A percentile compares a stretch with the other conserved stretches of the same genome.
These are phyloP conservation scores for Chrysanthemum lavandulifolium DNA, from an alignment of 129 eudicot genomes.

Conservation along the genomic window DNA sequence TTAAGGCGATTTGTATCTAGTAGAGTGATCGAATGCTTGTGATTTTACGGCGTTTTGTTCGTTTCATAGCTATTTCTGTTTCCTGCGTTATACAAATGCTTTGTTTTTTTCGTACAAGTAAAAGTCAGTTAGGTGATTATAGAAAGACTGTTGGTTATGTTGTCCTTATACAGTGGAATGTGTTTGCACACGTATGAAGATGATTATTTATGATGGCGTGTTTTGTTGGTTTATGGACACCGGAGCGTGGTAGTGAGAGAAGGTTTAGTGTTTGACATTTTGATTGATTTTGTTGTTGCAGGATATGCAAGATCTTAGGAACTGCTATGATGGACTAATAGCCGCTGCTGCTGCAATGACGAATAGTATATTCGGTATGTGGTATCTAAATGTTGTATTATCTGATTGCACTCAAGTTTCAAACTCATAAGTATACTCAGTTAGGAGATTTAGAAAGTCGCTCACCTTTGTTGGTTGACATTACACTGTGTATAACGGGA, in stretches of 20 bases:
- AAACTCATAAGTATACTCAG: neutral
- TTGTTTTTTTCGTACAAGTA: no score
- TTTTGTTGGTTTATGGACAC: no score
- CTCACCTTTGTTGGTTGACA: neutral
- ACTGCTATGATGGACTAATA: conserved; percentile 76
- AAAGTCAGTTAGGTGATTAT: no score
- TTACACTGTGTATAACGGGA: neutral
- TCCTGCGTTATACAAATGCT: no score
- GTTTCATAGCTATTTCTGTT: no score
- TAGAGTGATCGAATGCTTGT: neutral
- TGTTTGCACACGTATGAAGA: no score
- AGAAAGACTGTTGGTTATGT: no score
- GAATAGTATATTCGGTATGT: conserved; percentile 85
- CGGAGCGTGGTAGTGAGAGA: no score
- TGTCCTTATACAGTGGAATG: no score
- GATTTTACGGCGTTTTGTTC: neutral
- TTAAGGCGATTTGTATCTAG: conserved; percentile 3
- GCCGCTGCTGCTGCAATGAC: conserved; percentile 96
- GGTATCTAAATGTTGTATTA: neutral
- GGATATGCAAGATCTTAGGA: conserved; percentile 94
- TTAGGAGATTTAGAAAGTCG: no score
- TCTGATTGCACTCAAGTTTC: neutral
- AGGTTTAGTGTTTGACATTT: neutral
- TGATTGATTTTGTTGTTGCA: conserved; percentile 31
- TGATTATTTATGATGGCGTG: no score